Evolutionary conservation across 495 filamentous ascomycete species (phyloP).

Genomic region (Zalerion maritima): DNA sequence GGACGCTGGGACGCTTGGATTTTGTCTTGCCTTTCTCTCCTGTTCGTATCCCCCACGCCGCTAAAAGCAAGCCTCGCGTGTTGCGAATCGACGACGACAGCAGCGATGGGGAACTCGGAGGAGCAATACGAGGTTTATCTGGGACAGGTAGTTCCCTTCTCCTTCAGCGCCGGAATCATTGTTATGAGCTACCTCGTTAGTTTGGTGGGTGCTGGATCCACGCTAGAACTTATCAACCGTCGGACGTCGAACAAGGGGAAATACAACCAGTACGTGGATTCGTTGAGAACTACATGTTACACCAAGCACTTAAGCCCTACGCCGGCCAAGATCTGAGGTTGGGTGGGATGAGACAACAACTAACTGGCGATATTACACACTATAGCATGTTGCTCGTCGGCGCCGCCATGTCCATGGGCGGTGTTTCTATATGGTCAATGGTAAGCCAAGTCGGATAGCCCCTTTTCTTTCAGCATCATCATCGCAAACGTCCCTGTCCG

Average conservation of each 20-base stretch:
- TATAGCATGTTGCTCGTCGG: slow-evolving; percentile 54
- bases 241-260: slow-evolving; percentile 40
- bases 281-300: too few species aligned
- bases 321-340: background rate
- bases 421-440: slow-evolving; percentile 57
- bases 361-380: slow-evolving; percentile 6
- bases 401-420: slow-evolving; percentile 65
- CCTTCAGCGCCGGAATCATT: slow-evolving; percentile 43
- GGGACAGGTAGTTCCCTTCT: slow-evolving; percentile 20
- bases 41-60: too few species aligned
- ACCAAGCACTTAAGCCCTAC: too few species aligned
- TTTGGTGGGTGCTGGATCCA: slow-evolving; percentile 49
- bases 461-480: slow-evolving; percentile 4
- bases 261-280: slow-evolving; percentile 41
- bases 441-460: slow-evolving; percentile 9
- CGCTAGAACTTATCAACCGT: slow-evolving; percentile 54
- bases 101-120: too few species aligned
- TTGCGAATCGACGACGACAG: too few species aligned
- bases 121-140: too few species aligned
- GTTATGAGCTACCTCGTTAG: slow-evolving; percentile 55
- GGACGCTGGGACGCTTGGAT: too few species aligned
- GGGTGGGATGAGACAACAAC: too few species aligned
- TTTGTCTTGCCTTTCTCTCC: too few species aligned
- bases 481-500: too few species aligned
- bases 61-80: too few species aligned